A percentile compares a stretch with the other conserved stretches of the same genome.
Evolutionary conservation across 108 stramenopile species (phyloP).

Genomic region (Aurantiochytrium sp.): DNA sequence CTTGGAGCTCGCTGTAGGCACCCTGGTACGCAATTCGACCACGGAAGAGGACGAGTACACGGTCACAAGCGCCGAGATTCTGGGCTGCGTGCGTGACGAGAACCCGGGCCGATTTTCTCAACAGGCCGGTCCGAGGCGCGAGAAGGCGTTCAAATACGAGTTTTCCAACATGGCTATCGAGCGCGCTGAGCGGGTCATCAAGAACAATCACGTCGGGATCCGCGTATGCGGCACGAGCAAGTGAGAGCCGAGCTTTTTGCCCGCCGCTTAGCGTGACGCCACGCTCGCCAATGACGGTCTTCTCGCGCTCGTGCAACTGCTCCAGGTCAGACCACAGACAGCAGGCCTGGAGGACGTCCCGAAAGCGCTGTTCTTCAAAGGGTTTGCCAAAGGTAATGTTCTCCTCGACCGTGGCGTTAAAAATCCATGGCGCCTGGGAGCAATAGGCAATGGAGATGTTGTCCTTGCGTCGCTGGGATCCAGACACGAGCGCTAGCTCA

Average conservation of each 20-base stretch:
- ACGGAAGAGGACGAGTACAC: background rate
- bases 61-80: background rate
- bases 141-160: constrained; percentile 56
- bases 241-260: constrained; percentile 62
- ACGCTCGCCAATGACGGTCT: constrained; percentile 81
- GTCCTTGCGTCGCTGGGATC: background rate
- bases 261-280: constrained; percentile 84
- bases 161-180: constrained; percentile 76
- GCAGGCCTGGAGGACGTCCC: background rate
- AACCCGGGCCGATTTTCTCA: background rate
- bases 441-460: constrained; percentile 64
- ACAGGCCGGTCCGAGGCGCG: background rate
- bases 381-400: constrained; percentile 77
- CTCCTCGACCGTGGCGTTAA: constrained; percentile 79
- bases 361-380: constrained; percentile 14
- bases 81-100: background rate
- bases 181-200: constrained; percentile 82
- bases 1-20: background rate
- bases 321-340: constrained; percentile 23
- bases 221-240: constrained; percentile 73
- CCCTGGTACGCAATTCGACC: background rate
- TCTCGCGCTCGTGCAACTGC: constrained; percentile 23
- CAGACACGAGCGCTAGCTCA: constrained; percentile 40
- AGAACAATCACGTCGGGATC: constrained; percentile 60
- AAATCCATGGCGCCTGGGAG: constrained; percentile 80